These are phyloP conservation scores for Hypoxylon sp. DNA, from an alignment of 2,329 filamentous ascomycete genomes.

Conservation along the genomic window DNA sequence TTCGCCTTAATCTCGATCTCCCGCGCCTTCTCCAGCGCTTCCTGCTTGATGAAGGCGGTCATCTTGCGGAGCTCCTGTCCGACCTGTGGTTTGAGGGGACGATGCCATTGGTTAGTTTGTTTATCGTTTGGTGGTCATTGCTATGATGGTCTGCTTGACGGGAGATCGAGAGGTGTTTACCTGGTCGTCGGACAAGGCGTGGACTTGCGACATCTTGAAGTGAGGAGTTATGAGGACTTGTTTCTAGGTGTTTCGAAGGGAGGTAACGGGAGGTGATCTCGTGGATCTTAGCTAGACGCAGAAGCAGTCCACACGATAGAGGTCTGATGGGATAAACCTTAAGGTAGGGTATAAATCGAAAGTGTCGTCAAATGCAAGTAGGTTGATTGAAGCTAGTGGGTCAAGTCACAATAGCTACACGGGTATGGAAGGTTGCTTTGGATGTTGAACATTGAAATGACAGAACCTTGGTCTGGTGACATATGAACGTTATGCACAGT, in stretches of 20 bases:
- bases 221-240: constrained; percentile 14
- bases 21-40: constrained; percentile 94
- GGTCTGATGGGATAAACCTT: constrained; percentile 3
- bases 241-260: constrained; percentile 44
- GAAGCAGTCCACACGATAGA: constrained; percentile 16
- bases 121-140: neutral
- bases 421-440: constrained; percentile 6
- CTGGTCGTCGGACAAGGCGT: constrained; percentile 98
- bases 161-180: constrained; percentile 59
- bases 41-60: constrained; percentile 99
- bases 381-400: constrained; percentile 27
- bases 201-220: constrained; percentile 87
- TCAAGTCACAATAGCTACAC: constrained; percentile 23
- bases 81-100: constrained; percentile 69
- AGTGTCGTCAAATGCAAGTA: constrained; percentile 14
- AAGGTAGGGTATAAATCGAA: too few species aligned
- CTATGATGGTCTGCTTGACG: constrained; percentile 14
- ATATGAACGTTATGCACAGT: constrained; percentile 26
- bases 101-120: constrained; percentile 22
- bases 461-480: constrained; percentile 26
- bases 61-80: constrained; percentile 99
- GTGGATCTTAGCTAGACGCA: constrained; percentile 12
- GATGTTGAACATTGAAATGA: constrained; percentile 10
- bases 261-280: constrained; percentile 19
- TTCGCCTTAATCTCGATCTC: constrained; percentile 99